Conservation (phyloP, 257 asterid species). For the Petrea volubilis region DNA sequence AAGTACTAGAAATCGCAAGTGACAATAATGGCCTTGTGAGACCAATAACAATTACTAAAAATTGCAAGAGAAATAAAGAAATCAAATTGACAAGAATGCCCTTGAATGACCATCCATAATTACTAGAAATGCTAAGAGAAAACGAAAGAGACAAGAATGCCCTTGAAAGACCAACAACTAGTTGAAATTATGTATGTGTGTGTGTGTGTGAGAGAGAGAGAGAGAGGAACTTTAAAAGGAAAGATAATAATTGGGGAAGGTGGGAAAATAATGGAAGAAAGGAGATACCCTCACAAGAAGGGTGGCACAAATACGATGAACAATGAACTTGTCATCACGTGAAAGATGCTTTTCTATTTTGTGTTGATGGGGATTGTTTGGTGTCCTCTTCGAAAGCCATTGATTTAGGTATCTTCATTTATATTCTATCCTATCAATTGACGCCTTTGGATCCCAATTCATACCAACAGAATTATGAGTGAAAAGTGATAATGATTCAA, state of each 20-base stretch:
- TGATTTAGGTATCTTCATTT: slow-evolving; percentile 33
- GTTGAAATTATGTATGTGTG: no score
- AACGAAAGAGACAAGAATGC: no score
- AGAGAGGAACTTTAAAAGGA: background rate
- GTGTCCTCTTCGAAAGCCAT: slow-evolving; percentile 37
- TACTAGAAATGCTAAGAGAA: no score
- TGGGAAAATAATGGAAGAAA: slow-evolving; percentile 14
- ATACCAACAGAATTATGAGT: slow-evolving; percentile 11
- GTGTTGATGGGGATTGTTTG: slow-evolving; percentile 40
- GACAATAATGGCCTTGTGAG: no score
- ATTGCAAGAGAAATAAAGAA: no score
- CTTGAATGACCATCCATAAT: no score
- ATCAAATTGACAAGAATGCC: no score
- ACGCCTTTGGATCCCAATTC: slow-evolving; percentile 38
- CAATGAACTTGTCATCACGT: slow-evolving; percentile 59
- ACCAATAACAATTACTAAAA: no score
- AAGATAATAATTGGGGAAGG: background rate
- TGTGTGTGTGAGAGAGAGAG: background rate
- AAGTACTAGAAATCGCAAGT: no score
- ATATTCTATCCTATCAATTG: slow-evolving; percentile 9
- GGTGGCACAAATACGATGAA: slow-evolving; percentile 32
- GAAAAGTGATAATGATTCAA: slow-evolving; percentile 28
- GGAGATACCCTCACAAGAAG: slow-evolving; percentile 24
- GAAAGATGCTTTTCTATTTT: slow-evolving; percentile 48
- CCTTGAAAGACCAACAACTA: background rate